Evolutionary conservation across 768 basidiomycete genomes (phyloP), one percentile per base, ranked within the genome.

Genomic region (Suillus ampliporus): DNA sequence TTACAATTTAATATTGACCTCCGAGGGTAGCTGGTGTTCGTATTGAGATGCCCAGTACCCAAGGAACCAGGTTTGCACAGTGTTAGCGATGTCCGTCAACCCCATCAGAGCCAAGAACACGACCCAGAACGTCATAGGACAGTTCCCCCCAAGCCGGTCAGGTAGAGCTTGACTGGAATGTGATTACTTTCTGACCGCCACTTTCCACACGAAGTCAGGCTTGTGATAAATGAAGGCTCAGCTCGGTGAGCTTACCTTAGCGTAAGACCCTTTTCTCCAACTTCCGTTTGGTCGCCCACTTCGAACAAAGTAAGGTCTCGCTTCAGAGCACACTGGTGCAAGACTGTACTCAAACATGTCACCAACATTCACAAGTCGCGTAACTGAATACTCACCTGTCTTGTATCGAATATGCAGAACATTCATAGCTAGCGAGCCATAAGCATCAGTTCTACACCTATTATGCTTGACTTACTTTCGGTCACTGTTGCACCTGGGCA

Each of bases 281-380:
- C 85, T 74, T 91, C 89, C 0, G 89, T 89, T 40, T 79, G 68
- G 69, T 90, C 89, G 0, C 89, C 88, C 21, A 87, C 88, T 26
- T 81, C 79, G 61, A 84, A 80, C 7, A 83, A 67, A 35, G 71
- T 72, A 10, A 85, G 64, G 68, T 85, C 84, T 23, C 76, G 77
- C 61, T 78, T 72, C 3, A 85, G 69, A 4, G 76, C 78, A 61
- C 79, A 80, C 48, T 79, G 78, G 58, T 75, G 60, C 6, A 81
- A 41, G 31, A 81, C 79, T 65, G 37, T 17, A 28, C 26, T 13
- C 15, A 2, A 14, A 38, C 38, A 75, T 40, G 2, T 17, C 35
- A 28, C 26, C 11, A 44, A 48, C 46, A 3, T 28, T 7, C 28
- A n/a, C 23, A 40, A 35, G 41, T n/a, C 17, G 11, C 23, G 14